Evolutionary conservation across 2,329 filamentous ascomycete species (phyloP).

Genomic region (Venturiaceae sp.): DNA sequence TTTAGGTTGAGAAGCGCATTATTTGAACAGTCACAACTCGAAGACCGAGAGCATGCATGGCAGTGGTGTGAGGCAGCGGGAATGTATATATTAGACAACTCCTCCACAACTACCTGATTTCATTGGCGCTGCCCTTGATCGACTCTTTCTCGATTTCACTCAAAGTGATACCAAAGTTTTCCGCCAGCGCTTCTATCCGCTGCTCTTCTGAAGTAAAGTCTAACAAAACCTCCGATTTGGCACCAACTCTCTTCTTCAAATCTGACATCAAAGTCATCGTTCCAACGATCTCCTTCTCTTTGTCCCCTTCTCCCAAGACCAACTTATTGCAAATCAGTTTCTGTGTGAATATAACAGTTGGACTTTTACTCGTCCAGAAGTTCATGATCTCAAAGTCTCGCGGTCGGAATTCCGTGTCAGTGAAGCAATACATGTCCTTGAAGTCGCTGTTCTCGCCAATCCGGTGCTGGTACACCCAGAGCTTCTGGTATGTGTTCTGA

Average conservation of each 20-base stretch:
- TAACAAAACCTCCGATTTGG: constrained; percentile 29
- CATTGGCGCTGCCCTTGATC: constrained; percentile 24
- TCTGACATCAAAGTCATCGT: constrained; percentile 30
- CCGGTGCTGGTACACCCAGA: constrained; percentile 34
- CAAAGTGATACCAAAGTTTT: constrained; percentile 34
- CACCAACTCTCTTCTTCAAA: constrained; percentile 35
- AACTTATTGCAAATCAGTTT: constrained; percentile 45
- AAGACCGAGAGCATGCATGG: not conserved
- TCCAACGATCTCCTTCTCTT: constrained; percentile 18
- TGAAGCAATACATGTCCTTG: constrained; percentile 55
- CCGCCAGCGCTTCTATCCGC: constrained; percentile 31
- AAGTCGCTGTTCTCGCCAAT: constrained; percentile 36
- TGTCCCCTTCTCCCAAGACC: constrained; percentile 30
- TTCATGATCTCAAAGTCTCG: constrained; percentile 54
- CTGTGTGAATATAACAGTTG: constrained; percentile 44
- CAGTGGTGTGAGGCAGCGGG: not conserved
- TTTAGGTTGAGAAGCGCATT: constrained; percentile 28
- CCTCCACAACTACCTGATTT: constrained; percentile 17
- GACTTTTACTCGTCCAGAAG: constrained; percentile 40
- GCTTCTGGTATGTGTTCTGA: constrained; percentile 24
- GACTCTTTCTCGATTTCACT: constrained; percentile 24
- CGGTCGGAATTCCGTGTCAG: constrained; percentile 52
- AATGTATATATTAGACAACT: not conserved
- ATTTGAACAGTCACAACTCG: constrained; percentile 14
- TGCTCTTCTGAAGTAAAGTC: constrained; percentile 32